Percentiles rank a stretch among this genome's conserved stretches.
These are phyloP conservation scores for Boletus edulis DNA, from an alignment of 768 basidiomycete species.

Conservation along the genomic window DNA sequence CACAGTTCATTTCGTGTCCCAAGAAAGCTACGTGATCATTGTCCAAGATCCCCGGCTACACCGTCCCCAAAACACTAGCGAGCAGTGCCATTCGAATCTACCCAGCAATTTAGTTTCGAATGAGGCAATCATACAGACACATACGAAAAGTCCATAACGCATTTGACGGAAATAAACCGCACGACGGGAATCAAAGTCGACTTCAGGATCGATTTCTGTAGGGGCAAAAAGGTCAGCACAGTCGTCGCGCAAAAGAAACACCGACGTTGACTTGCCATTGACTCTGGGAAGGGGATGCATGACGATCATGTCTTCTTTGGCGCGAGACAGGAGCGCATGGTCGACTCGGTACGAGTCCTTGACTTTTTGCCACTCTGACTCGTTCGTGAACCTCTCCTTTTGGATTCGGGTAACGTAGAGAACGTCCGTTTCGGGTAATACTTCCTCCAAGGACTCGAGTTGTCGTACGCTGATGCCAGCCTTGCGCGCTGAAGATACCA, in stretches of 20 bases:
- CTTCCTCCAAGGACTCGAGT: conserved; percentile 88
- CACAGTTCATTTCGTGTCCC: no score
- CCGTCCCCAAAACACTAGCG: conserved; percentile 54
- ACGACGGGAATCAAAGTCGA: conserved; percentile 92
- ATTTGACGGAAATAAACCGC: conserved; percentile 99
- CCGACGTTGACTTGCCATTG: conserved; percentile 53
- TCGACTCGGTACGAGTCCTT: conserved; percentile 93
- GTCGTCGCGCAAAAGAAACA: not conserved
- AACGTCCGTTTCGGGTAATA: conserved; percentile 90
- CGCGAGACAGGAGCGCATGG: conserved; percentile 88
- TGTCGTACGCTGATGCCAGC: conserved; percentile 77
- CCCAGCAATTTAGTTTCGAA: not conserved
- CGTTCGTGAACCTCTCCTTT: conserved; percentile 85
- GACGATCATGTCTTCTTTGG: conserved; percentile 97
- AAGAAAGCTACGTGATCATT: no score
- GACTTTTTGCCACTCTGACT: conserved; percentile 84
- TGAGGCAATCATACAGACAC: conserved; percentile 31
- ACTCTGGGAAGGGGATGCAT: conserved; percentile 99
- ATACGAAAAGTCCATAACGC: conserved; percentile 95
- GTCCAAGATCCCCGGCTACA: not conserved
- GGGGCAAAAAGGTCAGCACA: conserved; percentile 8
- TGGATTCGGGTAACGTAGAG: conserved; percentile 96
- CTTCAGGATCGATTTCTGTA: conserved; percentile 96
- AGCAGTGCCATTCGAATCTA: conserved; percentile 83
- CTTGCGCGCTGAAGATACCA: conserved; percentile 80